Conservation (phyloP, 176 grass and related monocot genomes). For the Tuctoria greenei region DNA sequence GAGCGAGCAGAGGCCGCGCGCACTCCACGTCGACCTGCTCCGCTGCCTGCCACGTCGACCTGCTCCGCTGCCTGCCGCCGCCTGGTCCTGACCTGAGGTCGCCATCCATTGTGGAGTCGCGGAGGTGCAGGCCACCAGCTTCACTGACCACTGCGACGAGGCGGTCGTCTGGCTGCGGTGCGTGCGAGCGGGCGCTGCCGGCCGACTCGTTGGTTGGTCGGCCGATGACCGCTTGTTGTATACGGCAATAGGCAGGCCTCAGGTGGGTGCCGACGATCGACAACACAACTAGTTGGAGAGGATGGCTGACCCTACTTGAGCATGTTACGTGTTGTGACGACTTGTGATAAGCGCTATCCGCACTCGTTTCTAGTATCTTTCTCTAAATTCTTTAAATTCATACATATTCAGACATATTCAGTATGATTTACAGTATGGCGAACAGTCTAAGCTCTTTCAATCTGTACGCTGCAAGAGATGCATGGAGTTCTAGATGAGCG, state of each 20-base stretch:
- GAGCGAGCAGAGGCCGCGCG: constrained; percentile 16
- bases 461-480: not conserved
- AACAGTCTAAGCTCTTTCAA: no score
- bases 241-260: not conserved
- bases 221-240: constrained; percentile 16
- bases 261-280: constrained; percentile 15
- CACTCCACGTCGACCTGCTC: constrained; percentile 47
- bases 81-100: not conserved
- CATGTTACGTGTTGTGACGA: not conserved
- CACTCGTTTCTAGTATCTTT: no score
- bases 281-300: constrained; percentile 2
- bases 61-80: not conserved
- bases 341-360: no score
- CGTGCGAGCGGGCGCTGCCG: no score
- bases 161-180: constrained; percentile 19
- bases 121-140: constrained; percentile 30
- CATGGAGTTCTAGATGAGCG: not conserved
- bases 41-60: constrained; percentile 49
- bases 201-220: not conserved
- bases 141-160: not conserved
- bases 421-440: no score
- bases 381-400: no score
- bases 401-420: no score
- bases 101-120: constrained; percentile 7
- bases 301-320: not conserved